Conservation (phyloP, 2,329 filamentous ascomycete species). For the Monosporascus sp. region DNA sequence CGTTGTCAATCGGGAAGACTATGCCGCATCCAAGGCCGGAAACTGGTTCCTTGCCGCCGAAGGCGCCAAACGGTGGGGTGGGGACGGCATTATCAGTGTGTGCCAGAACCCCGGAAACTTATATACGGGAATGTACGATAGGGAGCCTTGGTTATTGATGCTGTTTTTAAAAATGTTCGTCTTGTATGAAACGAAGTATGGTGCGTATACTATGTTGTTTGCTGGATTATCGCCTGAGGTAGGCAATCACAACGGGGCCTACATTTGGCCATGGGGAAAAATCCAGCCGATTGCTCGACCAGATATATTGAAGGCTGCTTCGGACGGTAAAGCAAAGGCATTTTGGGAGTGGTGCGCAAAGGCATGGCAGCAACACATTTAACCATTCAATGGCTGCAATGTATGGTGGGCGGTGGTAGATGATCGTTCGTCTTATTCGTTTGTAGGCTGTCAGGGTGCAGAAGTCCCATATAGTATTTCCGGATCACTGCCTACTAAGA, state of each 20-base stretch:
- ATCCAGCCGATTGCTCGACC: constrained; percentile 1
- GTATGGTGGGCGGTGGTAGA: too few relatives aligned
- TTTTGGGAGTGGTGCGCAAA: constrained; percentile 9
- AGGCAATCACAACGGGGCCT: constrained; percentile 1
- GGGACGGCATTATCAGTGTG: constrained; percentile 3
- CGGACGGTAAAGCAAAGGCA: constrained; percentile 4
- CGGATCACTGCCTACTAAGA: too few relatives aligned
- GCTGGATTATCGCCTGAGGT: constrained; percentile 2
- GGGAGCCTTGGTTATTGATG: constrained; percentile 2
- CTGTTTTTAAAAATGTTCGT: background rate
- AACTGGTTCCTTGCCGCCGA: constrained; percentile 7
- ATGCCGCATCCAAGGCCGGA: background rate
- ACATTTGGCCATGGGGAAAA: constrained; percentile 1
- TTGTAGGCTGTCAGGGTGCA: too few relatives aligned
- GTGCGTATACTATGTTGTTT: constrained; percentile 7
- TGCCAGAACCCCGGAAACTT: constrained; percentile 5
- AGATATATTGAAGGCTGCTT: constrained; percentile 2
- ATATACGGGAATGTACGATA: constrained; percentile 1
- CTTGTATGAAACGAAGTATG: constrained; percentile 2
- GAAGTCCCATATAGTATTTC: too few relatives aligned
- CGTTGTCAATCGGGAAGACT: background rate
- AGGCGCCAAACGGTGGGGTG: constrained; percentile 1
- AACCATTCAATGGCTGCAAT: too few relatives aligned
- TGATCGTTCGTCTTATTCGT: too few relatives aligned
- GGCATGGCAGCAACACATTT: background rate